Evolutionary conservation across 140 eudicot genomes (phyloP), one percentile per base, ranked within the genome.

Genomic region (Stevia rebaudiana): DNA sequence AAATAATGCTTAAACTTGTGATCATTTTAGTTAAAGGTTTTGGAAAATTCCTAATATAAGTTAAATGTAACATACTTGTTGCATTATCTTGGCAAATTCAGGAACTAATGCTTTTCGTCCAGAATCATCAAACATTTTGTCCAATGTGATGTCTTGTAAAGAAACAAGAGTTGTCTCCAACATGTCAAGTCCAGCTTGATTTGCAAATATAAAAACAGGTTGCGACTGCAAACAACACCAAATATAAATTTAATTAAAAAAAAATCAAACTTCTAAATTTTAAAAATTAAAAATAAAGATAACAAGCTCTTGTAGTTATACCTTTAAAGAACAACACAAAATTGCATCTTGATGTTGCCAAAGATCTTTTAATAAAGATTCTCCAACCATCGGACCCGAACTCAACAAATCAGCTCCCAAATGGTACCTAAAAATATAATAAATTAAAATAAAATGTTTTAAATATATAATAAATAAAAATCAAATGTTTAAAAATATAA

Each of bases 101-200:
- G 97, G 84, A 17, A 81, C 86, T 44, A 89, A 77, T 3, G 80
- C 60, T 78, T 89, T 89, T 23, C 89, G 72, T 13, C 95, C 97
- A 1, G 92, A 77, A 47, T 89, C 97, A 17, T 89, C 97, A 3
- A 89, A 82, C 63, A 89, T 76, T 79, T 86, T 89, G 65, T 89
- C 97, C 4, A 89, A 81, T 74, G 82, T 81, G 78, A 89, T 83
- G 69, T 89, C 97, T 79, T 89, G 97, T 40, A 89, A 84, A 6
- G 95, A 76, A 5, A 89, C 85, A 0, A 89, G 84, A 8, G 92
- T 89, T 7, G 97, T 89, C 55, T 89, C 97, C 25, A 89, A 84
- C 97, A 89, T 89, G 83, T 89, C 89, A 5, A 89, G 95, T 16
- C 97, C 97, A 0, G 95, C 91, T 74, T 89, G 97, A 73, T 89